A percentile compares a stretch with the other conserved stretches of the same genome.
These are phyloP conservation scores for Paramecium caudatum DNA, from an alignment of 73 alveolate species.

Conservation along the genomic window DNA sequence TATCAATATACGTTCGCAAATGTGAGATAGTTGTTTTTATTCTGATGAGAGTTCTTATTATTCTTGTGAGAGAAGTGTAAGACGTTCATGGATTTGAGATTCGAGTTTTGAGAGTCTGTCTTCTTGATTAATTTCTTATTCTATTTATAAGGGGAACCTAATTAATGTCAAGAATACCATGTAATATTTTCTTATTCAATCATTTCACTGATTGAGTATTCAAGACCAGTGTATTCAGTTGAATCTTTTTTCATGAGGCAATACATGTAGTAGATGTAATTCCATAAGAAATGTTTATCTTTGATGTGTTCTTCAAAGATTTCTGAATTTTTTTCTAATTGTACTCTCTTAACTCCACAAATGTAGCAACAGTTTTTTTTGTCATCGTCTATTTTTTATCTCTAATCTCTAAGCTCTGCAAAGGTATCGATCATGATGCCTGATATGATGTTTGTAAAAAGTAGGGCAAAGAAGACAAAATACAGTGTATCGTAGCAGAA, in stretches of 20 bases:
- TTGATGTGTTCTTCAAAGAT: slow-evolving; percentile 65
- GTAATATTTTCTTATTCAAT: slow-evolving; percentile 39
- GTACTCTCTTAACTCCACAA: slow-evolving; percentile 73
- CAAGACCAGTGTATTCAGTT: slow-evolving; percentile 77
- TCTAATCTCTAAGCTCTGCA: slow-evolving; percentile 77
- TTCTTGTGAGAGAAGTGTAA: too few relatives aligned
- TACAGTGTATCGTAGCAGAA: slow-evolving; percentile 69
- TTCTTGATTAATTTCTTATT: background rate
- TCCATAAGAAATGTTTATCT: slow-evolving; percentile 72
- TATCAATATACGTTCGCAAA: too few relatives aligned
- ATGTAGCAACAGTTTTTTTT: slow-evolving; percentile 69
- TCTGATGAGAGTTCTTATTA: too few relatives aligned
- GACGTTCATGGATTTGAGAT: too few relatives aligned
- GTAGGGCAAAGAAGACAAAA: slow-evolving; percentile 71
- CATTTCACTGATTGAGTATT: slow-evolving; percentile 69
- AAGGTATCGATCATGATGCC: slow-evolving; percentile 78
- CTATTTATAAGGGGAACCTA: slow-evolving; percentile 16
- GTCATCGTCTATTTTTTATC: slow-evolving; percentile 74
- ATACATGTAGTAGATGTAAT: slow-evolving; percentile 69
- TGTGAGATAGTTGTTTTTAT: too few relatives aligned
- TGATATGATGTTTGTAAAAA: slow-evolving; percentile 68
- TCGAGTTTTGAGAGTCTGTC: background rate
- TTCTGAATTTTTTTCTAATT: slow-evolving; percentile 68
- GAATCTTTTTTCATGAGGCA: slow-evolving; percentile 47
- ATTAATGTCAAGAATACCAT: background rate